Evolutionary conservation across 1,284 basidiomycete species (phyloP), one percentile per base, ranked within the genome.

Genomic region (Naganishia liquefaciens): DNA sequence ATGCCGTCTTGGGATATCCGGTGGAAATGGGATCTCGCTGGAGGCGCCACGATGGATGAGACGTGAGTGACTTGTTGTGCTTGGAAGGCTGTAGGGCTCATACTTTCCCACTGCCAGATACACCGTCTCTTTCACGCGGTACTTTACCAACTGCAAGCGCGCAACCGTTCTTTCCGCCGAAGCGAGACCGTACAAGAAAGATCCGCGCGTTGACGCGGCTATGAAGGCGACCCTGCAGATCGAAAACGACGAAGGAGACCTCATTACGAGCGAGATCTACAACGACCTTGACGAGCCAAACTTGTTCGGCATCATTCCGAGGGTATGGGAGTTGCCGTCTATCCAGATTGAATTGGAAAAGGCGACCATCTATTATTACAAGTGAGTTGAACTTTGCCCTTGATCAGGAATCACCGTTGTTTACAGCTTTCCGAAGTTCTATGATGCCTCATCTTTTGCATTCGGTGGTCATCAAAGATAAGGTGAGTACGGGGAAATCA

Each of bases 1-100:
- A 63, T 66, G 49, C 65, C 65, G 11, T 69, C 70, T 9, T 43
- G 23, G 10, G 72, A 72, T 46, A 72, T 72, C 30, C 61, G 72
- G 15, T 73, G 71, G 54, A 64, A 73, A 33, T 67, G 51, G 40
- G 65, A 63, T 30, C 64, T 73, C 15, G 72, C 69, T 19, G 72
- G 72, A 13, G 72, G 72, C 1, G 58, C 70, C 5, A 30, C 69
- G 37, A 72, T 73, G 70, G 71, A 73, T 44, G 62, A 63, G 37
- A 54, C 52, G 62, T 58, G 30, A 58, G 55, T 47, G 15, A 2
- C 1, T 28, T 23, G 21, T 28, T 4, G 28, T 30, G 28, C 27
- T 47, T 55, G 25, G 15, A n/a, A 33, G 28, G 7, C 10, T 33
- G 21, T 11, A 30, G 13, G 7, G 2, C 54, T 42, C 27, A 46